Conservation (phyloP, 148 eudicot species). For the Hydrangea macrophylla region DNA sequence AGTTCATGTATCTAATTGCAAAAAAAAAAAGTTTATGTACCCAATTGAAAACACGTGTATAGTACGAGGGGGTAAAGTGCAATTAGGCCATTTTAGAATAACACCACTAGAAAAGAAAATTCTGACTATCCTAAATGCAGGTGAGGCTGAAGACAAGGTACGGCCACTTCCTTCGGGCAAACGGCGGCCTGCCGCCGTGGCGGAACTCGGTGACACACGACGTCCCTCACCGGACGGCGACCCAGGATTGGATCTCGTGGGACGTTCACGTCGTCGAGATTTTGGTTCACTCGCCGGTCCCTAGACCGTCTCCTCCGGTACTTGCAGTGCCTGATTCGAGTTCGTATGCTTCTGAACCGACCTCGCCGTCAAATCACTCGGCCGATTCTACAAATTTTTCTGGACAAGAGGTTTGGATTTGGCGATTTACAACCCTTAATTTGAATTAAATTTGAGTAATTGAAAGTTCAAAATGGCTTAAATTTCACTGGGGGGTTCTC, state of each 20-base stretch:
- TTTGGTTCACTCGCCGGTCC: constrained; percentile 10
- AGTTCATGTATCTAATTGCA: too few species aligned
- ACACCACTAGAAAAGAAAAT: too few species aligned
- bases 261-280: constrained; percentile 61
- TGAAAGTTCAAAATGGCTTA: too few species aligned
- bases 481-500: too few species aligned
- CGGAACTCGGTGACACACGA: constrained; percentile 72
- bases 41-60: too few species aligned
- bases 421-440: background rate
- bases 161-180: constrained; percentile 63
- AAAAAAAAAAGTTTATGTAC: too few species aligned
- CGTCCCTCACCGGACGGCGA: constrained; percentile 59
- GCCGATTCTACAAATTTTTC: constrained; percentile 18
- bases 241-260: constrained; percentile 71
- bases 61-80: too few species aligned
- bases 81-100: too few species aligned
- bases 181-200: constrained; percentile 78
- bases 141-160: too few species aligned
- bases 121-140: too few species aligned
- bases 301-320: constrained; percentile 7
- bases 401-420: constrained; percentile 51
- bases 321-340: constrained; percentile 22
- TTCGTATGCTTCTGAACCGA: constrained; percentile 31
- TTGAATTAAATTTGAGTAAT: too few species aligned
- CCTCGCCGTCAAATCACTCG: constrained; percentile 28